Evolutionary conservation across 2,329 filamentous ascomycete species (phyloP), one percentile per base, ranked within the genome.

Genomic region (Neopestalotiopsis clavispora): DNA sequence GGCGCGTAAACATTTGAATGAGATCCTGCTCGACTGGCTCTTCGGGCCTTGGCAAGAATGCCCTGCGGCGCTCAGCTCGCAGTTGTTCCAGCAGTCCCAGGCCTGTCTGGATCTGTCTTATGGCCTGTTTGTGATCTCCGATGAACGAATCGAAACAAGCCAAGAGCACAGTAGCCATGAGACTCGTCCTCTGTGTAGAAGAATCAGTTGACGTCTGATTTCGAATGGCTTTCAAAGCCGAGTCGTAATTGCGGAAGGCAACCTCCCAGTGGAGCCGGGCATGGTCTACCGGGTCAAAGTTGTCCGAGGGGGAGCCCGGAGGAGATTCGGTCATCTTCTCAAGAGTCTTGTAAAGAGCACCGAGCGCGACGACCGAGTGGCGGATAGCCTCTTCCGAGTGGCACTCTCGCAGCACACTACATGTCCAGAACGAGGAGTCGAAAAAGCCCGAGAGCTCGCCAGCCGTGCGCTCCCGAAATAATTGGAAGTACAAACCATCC

Each of bases 61-160:
- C 77, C 40, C 73, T 77, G 61, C 81, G 79, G 45, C 83, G 81
- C 68, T 87, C 83, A 9, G 78, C 80, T 6, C 86, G 84, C 20
- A 89, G 78, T 56, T 84, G 83, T 65, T 90, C 86, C 17, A 91
- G 77, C 2, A 91, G 77, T 4, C 80, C 77, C 28, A 91, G 80
- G 1, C 89, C 89, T 5, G 79, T 85, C 74, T 90, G 89, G 56
- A 91, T 90, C 74, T 91, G 89, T 14, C 78, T 74, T 64, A 91
- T 90, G 56, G 89, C 89, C 71, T 88, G 86, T 71, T 83, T 86
- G 74, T 91, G 89, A 70, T 91, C 86, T 20, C 89, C 89, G 38
- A 90, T 86, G 73, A 91, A 91, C 1, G 88, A 90, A 77, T 92
- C 89, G 70, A 92, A 92, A 76, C 88, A 91, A n/a, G 89, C 87